Evolutionary conservation across 441 rosid genomes (phyloP).

Genomic region (Gossypium davidsonii): DNA sequence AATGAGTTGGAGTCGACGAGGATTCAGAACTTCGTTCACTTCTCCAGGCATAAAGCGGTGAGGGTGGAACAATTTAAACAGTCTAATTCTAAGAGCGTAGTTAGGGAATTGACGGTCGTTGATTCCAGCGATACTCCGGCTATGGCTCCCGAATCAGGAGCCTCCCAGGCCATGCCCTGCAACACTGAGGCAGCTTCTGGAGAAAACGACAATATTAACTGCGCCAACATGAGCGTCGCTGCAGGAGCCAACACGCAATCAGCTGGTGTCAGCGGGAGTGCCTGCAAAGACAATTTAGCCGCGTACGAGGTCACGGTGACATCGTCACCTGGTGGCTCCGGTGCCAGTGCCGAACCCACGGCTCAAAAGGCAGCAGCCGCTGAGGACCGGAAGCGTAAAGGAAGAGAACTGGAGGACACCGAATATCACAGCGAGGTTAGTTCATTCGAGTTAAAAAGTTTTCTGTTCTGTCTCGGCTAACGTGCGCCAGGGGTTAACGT

Average conservation of each 20-base stretch:
- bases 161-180: conserved; percentile 24
- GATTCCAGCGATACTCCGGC: conserved; percentile 52
- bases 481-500: conserved; percentile 20
- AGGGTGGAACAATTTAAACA: conserved; percentile 34
- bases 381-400: conserved; percentile 68
- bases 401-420: conserved; percentile 42
- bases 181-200: conserved; percentile 22
- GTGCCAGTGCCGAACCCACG: conserved; percentile 32
- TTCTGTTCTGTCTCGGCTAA: conserved; percentile 8
- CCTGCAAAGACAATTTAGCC: conserved; percentile 18
- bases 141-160: conserved; percentile 27
- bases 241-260: conserved; percentile 24
- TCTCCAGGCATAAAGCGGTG: conserved; percentile 41
- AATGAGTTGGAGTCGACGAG: conserved; percentile 29
- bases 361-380: conserved; percentile 28
- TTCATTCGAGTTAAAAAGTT: conserved; percentile 1
- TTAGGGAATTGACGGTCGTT: conserved; percentile 55
- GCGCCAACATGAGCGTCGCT: conserved; percentile 23
- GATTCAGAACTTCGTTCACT: conserved; percentile 50
- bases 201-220: conserved; percentile 22
- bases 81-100: conserved; percentile 32
- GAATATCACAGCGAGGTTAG: conserved; percentile 67
- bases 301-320: conserved; percentile 42
- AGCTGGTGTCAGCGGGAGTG: neutral
- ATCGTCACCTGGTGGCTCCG: conserved; percentile 50